Evolutionary conservation across 805 yeast genomes (phyloP).

Genomic region (Lipomyces yamanashiensis): DNA sequence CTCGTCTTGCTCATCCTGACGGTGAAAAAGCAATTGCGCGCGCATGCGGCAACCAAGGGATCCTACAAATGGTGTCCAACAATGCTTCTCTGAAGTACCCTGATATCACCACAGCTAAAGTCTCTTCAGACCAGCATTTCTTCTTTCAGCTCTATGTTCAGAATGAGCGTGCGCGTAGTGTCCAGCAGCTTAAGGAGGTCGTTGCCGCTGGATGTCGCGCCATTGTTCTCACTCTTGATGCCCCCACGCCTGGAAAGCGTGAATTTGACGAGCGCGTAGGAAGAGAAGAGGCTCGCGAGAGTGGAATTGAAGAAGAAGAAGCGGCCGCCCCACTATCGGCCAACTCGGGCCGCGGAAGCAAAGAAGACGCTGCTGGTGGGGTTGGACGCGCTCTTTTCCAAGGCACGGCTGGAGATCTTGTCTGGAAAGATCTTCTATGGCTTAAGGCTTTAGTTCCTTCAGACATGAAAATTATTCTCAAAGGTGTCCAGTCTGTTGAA

Average conservation of each 20-base stretch:
- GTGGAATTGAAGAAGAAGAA: constrained; percentile 29
- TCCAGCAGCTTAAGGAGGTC: constrained; percentile 47
- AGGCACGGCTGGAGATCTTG: constrained; percentile 40
- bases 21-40: constrained; percentile 52
- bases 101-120: constrained; percentile 48
- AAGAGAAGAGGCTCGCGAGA: constrained; percentile 33
- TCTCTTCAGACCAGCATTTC: constrained; percentile 47
- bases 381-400: constrained; percentile 43
- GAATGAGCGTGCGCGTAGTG: constrained; percentile 46
- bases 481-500: constrained; percentile 39
- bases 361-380: constrained; percentile 45
- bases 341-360: constrained; percentile 28
- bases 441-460: constrained; percentile 33
- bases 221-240: constrained; percentile 57
- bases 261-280: constrained; percentile 53
- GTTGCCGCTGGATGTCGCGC: constrained; percentile 51
- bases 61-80: constrained; percentile 56
- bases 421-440: constrained; percentile 37
- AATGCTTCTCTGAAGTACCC: constrained; percentile 50
- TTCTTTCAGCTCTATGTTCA: constrained; percentile 59
- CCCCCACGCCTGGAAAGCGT: constrained; percentile 57
- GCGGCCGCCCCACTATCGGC: constrained; percentile 30
- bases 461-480: constrained; percentile 35
- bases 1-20: constrained; percentile 51
- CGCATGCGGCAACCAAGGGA: constrained; percentile 50